Conservation (phyloP, 169 alveolate genomes). For the Plasmodium yoelii region DNA sequence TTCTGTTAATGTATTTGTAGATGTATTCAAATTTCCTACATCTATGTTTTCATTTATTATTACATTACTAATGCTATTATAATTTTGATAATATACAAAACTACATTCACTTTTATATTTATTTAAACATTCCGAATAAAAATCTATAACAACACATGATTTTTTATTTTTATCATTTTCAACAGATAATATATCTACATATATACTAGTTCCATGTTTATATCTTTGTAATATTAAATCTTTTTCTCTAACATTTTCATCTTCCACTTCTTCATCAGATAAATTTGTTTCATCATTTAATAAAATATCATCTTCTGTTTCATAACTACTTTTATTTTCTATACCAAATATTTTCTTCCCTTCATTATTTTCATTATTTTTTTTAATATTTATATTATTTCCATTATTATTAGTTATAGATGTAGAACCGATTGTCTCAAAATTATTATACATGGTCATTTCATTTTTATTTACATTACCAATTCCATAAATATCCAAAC, state of each 20-base stretch:
- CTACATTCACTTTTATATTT: constrained; percentile 80
- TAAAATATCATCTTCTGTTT: constrained; percentile 42
- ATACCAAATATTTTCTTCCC: constrained; percentile 11
- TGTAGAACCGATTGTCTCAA: not conserved
- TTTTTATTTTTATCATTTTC: constrained; percentile 5
- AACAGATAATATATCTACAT: not conserved
- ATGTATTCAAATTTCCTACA: not conserved
- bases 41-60: constrained; percentile 41
- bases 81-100: constrained; percentile 81
- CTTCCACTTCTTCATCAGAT: constrained; percentile 71
- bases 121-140: constrained; percentile 83
- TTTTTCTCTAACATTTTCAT: constrained; percentile 45
- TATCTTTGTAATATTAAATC: constrained; percentile 68
- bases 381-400: not conserved
- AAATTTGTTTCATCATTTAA: constrained; percentile 50
- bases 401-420: not conserved
- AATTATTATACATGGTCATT: constrained; percentile 9
- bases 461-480: constrained; percentile 22
- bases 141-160: constrained; percentile 76
- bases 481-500: constrained; percentile 10
- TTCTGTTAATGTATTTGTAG: constrained; percentile 3
- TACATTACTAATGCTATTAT: constrained; percentile 56
- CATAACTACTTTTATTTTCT: constrained; percentile 55
- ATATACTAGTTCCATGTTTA: constrained; percentile 71
- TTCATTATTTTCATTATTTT: constrained; percentile 17